phyloP scores from a whole-genome alignment of 1,139 yeast species.

The Candida sp. region DNA sequence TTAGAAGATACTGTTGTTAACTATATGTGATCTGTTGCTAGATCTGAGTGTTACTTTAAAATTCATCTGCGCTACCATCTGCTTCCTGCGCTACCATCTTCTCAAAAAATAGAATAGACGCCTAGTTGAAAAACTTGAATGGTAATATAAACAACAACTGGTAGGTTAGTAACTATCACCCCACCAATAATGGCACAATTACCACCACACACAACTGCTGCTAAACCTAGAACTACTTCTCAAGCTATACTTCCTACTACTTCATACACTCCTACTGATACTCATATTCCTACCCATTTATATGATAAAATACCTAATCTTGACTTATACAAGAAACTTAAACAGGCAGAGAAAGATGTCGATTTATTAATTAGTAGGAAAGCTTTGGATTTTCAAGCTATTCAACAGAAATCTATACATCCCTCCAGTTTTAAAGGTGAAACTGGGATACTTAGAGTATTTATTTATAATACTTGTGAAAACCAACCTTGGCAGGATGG shows the following conservation, averaged over 20 bases:
- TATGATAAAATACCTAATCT: constrained; percentile 72
- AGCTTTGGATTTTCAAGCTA: constrained; percentile 81
- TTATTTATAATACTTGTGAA: constrained; percentile 75
- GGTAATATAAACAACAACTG: too few relatives aligned
- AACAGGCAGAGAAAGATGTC: constrained; percentile 73
- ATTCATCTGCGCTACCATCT: too few relatives aligned
- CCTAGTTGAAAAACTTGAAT: too few relatives aligned
- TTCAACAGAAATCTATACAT: constrained; percentile 46
- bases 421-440: constrained; percentile 43
- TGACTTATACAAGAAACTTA: constrained; percentile 61
- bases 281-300: constrained; percentile 59
- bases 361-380: constrained; percentile 84
- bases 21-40: too few relatives aligned
- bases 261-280: constrained; percentile 68
- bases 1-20: neutral
- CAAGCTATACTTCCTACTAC: constrained; percentile 40
- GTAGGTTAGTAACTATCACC: too few relatives aligned
- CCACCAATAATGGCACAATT: constrained; percentile 2
- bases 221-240: constrained; percentile 29
- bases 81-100: too few relatives aligned
- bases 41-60: too few relatives aligned
- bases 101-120: too few relatives aligned
- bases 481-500: constrained; percentile 87
- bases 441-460: constrained; percentile 66
- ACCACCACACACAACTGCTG: constrained; percentile 5